These are phyloP conservation scores for Neurospora sp. DNA, from an alignment of 495 filamentous ascomycete genomes.

Conservation along the genomic window DNA sequence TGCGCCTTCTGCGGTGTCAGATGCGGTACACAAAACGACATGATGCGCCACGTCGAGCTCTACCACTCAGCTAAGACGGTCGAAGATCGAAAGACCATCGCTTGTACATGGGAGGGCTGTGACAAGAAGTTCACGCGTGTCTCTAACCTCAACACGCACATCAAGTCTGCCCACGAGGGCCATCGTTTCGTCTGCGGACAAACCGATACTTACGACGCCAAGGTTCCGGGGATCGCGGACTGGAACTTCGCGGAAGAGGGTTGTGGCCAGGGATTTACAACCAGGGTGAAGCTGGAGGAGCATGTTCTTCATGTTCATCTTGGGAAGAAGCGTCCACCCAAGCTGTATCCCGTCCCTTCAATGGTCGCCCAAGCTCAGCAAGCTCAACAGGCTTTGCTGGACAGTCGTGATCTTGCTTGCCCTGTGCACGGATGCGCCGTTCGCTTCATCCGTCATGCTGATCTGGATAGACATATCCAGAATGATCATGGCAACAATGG, in stretches of 20 bases:
- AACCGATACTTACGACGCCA: conserved; percentile 46
- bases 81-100: conserved; percentile 50
- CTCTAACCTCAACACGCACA: conserved; percentile 70
- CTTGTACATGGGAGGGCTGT: conserved; percentile 57
- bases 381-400: conserved; percentile 30
- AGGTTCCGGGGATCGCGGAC: conserved; percentile 37
- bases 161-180: conserved; percentile 63
- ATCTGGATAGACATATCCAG: conserved; percentile 57
- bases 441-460: conserved; percentile 57
- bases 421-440: conserved; percentile 41
- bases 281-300: conserved; percentile 67
- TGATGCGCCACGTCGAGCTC: conserved; percentile 61
- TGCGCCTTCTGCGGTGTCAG: conserved; percentile 62
- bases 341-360: conserved; percentile 23
- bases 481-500: conserved; percentile 7
- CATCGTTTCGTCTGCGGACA: conserved; percentile 64
- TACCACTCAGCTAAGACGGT: conserved; percentile 53
- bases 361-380: not conserved
- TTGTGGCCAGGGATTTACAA: conserved; percentile 58
- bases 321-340: conserved; percentile 39
- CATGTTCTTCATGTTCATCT: conserved; percentile 72
- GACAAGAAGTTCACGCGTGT: conserved; percentile 63
- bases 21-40: conserved; percentile 49
- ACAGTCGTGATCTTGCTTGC: conserved; percentile 49
- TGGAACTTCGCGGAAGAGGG: conserved; percentile 54